Conservation (phyloP, 768 basidiomycete species). For the Harrya chromipes region DNA sequence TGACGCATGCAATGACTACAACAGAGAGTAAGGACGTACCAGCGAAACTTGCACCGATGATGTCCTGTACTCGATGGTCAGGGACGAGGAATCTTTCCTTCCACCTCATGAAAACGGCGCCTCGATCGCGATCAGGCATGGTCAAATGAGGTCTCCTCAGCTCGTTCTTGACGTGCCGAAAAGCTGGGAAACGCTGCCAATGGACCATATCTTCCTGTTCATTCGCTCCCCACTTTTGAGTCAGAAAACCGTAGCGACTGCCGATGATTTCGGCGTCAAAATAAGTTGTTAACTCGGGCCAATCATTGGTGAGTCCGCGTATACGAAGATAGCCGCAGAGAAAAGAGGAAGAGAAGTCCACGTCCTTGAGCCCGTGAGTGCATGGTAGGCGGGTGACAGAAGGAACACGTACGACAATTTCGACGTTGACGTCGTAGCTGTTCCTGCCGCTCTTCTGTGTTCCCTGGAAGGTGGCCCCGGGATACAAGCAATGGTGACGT, state of each 20-base stretch:
- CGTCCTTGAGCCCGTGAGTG: slow-evolving; percentile 54
- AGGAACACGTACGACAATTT: slow-evolving; percentile 71
- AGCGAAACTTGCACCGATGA: slow-evolving; percentile 93
- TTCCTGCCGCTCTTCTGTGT: slow-evolving; percentile 94
- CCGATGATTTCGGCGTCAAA: slow-evolving; percentile 98
- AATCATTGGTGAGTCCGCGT: slow-evolving; percentile 87
- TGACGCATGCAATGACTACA: slow-evolving; percentile 13
- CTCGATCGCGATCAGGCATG: slow-evolving; percentile 71
- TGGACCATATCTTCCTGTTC: slow-evolving; percentile 92
- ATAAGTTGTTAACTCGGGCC: slow-evolving; percentile 94
- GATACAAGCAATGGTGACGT: slow-evolving; percentile 76
- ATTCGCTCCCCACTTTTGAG: slow-evolving; percentile 85
- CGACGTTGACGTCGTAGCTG: slow-evolving; percentile 92
- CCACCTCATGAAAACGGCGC: slow-evolving; percentile 93
- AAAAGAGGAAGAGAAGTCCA: slow-evolving; percentile 82
- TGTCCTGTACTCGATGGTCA: slow-evolving; percentile 89
- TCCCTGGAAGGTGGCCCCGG: slow-evolving; percentile 85
- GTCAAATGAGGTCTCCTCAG: slow-evolving; percentile 76
- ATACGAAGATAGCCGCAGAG: slow-evolving; percentile 93
- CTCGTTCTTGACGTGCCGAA: slow-evolving; percentile 77
- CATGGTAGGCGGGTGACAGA: neutral
- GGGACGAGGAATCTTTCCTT: slow-evolving; percentile 97
- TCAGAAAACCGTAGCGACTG: slow-evolving; percentile 85
- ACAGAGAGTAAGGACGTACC: slow-evolving; percentile 47
- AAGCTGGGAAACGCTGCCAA: slow-evolving; percentile 92